These are phyloP conservation scores for Trichophyton equinum DNA, from an alignment of 2,329 filamentous ascomycete species.

Conservation along the genomic window DNA sequence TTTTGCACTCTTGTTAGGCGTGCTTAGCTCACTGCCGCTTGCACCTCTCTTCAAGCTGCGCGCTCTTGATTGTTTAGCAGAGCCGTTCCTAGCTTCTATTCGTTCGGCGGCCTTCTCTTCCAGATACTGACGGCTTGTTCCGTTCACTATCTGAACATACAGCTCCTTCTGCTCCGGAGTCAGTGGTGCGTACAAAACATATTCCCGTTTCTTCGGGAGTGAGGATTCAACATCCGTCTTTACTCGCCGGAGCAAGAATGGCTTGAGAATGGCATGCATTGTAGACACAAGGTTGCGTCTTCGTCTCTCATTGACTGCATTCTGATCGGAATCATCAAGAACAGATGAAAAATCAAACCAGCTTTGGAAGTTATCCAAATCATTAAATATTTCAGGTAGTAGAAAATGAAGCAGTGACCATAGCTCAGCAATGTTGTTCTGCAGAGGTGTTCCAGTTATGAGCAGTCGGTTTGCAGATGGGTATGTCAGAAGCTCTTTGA, in stretches of 20 bases:
- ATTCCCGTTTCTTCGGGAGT: slow-evolving; percentile 93
- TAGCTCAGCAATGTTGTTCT: slow-evolving; percentile 88
- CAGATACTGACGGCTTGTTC: slow-evolving; percentile 46
- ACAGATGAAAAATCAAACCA: slow-evolving; percentile 97
- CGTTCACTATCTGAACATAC: slow-evolving; percentile 75
- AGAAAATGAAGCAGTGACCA: slow-evolving; percentile 94
- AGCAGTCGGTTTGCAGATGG: slow-evolving; percentile 80
- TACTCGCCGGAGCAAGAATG: slow-evolving; percentile 72
- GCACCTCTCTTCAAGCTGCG: slow-evolving; percentile 48
- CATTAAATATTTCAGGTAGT: slow-evolving; percentile 81
- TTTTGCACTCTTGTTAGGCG: slow-evolving; percentile 58
- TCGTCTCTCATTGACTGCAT: slow-evolving; percentile 65
- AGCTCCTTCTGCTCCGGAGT: slow-evolving; percentile 82
- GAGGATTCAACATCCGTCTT: slow-evolving; percentile 87
- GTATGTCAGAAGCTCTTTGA: slow-evolving; percentile 77
- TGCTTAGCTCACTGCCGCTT: slow-evolving; percentile 30
- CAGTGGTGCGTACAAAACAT: slow-evolving; percentile 86
- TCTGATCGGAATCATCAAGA: slow-evolving; percentile 66
- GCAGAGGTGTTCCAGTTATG: slow-evolving; percentile 87
- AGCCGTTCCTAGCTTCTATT: slow-evolving; percentile 29
- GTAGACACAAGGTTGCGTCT: slow-evolving; percentile 71
- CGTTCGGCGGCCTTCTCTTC: slow-evolving; percentile 40
- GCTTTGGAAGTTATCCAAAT: slow-evolving; percentile 80
- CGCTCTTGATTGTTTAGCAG: slow-evolving; percentile 23
- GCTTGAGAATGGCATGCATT: slow-evolving; percentile 85